phyloP scores from a whole-genome alignment of 768 basidiomycete genomes.

The Podaxis rugospora region DNA sequence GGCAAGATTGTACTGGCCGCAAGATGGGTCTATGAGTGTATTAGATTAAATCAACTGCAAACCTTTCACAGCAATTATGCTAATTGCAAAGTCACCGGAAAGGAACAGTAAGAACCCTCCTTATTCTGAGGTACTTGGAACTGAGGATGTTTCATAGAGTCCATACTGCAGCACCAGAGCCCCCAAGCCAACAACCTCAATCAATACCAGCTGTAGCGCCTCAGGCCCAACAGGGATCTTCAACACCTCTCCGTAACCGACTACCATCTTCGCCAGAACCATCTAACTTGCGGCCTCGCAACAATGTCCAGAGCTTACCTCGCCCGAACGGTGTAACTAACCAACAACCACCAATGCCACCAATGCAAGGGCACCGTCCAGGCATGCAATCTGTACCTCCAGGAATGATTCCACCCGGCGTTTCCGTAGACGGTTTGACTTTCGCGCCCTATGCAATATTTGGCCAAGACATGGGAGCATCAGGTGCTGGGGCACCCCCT shows the following conservation, averaged over 20 bases:
- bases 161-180: neutral
- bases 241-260: neutral
- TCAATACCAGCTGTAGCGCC: slow-evolving; percentile 12
- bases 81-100: slow-evolving; percentile 75
- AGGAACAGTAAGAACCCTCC: slow-evolving; percentile 47
- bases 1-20: slow-evolving; percentile 71
- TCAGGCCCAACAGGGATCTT: slow-evolving; percentile 3
- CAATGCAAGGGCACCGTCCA: slow-evolving; percentile 13
- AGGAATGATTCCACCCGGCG: slow-evolving; percentile 6
- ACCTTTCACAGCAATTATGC: slow-evolving; percentile 77
- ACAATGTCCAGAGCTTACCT: neutral
- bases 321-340: slow-evolving; percentile 1
- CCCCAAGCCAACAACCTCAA: slow-evolving; percentile 2
- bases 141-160: neutral
- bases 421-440: slow-evolving; percentile 7
- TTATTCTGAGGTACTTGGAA: neutral
- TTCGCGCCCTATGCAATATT: slow-evolving; percentile 7
- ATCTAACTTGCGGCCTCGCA: neutral
- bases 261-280: slow-evolving; percentile 4
- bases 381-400: slow-evolving; percentile 7
- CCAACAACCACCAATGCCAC: slow-evolving; percentile 12
- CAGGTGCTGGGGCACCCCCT: slow-evolving; percentile 18
- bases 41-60: slow-evolving; percentile 63
- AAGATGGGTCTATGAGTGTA: slow-evolving; percentile 75
- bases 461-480: slow-evolving; percentile 3